Evolutionary conservation across 2,329 filamentous ascomycete genomes (phyloP).

Genomic region (Colletotrichum echinochloae): DNA sequence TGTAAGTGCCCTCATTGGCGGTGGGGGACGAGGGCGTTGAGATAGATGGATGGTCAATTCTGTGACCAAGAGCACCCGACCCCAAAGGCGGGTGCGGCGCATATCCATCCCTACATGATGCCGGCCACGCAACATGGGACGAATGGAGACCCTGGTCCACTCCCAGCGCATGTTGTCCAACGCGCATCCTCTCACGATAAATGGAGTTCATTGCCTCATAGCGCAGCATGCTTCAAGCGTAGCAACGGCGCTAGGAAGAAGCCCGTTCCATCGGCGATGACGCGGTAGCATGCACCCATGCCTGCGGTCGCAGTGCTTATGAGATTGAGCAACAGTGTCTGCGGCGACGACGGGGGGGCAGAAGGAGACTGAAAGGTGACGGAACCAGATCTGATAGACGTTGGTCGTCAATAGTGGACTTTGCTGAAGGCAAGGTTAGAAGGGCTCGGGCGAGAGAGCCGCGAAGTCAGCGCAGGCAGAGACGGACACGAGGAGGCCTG

Average conservation of each 20-base stretch:
- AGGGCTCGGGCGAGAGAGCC: conserved; percentile 8
- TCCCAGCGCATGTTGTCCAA: conserved; percentile 29
- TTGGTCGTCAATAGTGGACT: neutral
- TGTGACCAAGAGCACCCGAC: conserved; percentile 19
- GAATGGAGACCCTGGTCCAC: conserved; percentile 35
- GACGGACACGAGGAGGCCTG: conserved; percentile 8
- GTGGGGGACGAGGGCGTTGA: conserved; percentile 7
- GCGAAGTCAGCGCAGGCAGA: conserved; percentile 2
- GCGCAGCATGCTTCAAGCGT: conserved; percentile 26
- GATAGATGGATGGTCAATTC: conserved; percentile 26
- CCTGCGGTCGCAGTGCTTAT: conserved; percentile 22
- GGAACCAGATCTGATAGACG: neutral
- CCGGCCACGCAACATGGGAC: conserved; percentile 29
- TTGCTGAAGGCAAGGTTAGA: neutral
- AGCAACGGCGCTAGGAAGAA: conserved; percentile 31
- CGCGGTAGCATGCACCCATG: conserved; percentile 26
- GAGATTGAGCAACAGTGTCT: conserved; percentile 14
- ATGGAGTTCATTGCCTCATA: conserved; percentile 38
- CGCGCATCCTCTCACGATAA: conserved; percentile 33
- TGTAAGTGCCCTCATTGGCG: conserved; percentile 9
- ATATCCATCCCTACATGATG: conserved; percentile 27
- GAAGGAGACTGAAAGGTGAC: neutral
- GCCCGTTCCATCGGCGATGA: conserved; percentile 33
- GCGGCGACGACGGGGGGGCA: conserved; percentile 7
- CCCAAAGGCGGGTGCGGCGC: conserved; percentile 23